Evolutionary conservation across 306 rosid species (phyloP).

Genomic region (Prosopis cineraria): DNA sequence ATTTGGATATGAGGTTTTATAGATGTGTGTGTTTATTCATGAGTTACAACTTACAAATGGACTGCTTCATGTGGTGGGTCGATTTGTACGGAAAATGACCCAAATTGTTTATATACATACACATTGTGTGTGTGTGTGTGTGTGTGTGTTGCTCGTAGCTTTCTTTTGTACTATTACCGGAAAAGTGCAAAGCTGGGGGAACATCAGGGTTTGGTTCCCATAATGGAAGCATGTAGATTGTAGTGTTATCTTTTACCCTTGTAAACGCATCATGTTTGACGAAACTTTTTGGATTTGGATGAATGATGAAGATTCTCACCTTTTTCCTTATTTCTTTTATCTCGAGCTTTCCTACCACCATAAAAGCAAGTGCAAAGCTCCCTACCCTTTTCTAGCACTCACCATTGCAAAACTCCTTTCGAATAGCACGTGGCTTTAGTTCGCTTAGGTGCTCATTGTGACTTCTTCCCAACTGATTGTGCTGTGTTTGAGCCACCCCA

Average conservation of each 20-base stretch:
- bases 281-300: slow-evolving; percentile 13
- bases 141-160: no score
- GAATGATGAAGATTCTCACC: slow-evolving; percentile 33
- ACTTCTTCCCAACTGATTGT: not conserved
- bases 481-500: no score
- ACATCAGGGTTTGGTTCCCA: slow-evolving; percentile 34
- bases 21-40: no score
- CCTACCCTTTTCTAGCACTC: slow-evolving; percentile 29
- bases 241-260: slow-evolving; percentile 30
- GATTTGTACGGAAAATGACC: no score
- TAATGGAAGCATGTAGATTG: slow-evolving; percentile 39
- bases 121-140: no score
- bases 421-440: not conserved
- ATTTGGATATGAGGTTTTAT: not conserved
- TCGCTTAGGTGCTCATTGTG: not conserved
- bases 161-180: not conserved
- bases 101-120: no score
- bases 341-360: slow-evolving; percentile 2
- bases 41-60: no score
- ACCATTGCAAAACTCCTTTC: not conserved
- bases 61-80: no score
- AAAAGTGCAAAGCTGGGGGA: slow-evolving; percentile 23
- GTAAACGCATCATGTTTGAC: slow-evolving; percentile 31
- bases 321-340: not conserved
- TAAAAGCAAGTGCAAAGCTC: slow-evolving; percentile 36